A percentile compares a stretch with the other conserved stretches of the same genome.
These are phyloP conservation scores for Gyrodon lividus DNA, from an alignment of 768 basidiomycete species.

Conservation along the genomic window DNA sequence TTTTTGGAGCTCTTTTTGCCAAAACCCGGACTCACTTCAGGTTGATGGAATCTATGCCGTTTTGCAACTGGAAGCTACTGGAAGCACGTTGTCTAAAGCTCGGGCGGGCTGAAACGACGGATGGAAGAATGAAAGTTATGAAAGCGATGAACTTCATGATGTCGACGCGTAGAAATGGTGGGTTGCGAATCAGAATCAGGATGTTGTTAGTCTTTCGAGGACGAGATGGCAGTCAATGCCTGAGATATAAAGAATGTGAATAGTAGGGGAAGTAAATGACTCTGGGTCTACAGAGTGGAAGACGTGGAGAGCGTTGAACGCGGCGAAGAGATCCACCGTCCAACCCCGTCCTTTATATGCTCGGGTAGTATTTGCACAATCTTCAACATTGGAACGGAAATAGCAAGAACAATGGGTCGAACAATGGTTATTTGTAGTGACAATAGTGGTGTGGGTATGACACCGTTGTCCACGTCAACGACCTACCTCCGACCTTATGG, in stretches of 20 bases:
- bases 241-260: slow-evolving; percentile 9
- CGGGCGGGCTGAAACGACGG: slow-evolving; percentile 36
- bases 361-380: not conserved
- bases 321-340: not conserved
- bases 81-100: slow-evolving; percentile 30
- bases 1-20: not conserved
- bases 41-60: slow-evolving; percentile 42
- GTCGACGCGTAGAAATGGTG: slow-evolving; percentile 8
- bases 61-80: slow-evolving; percentile 32
- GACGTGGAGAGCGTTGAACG: not conserved
- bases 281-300: slow-evolving; percentile 23
- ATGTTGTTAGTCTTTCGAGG: slow-evolving; percentile 1
- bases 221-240: slow-evolving; percentile 27
- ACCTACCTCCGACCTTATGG: too few species aligned
- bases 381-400: not conserved
- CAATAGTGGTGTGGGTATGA: slow-evolving; percentile 6
- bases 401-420: slow-evolving; percentile 12
- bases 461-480: not conserved
- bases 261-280: slow-evolving; percentile 22
- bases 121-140: slow-evolving; percentile 29
- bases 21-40: slow-evolving; percentile 37
- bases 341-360: slow-evolving; percentile 17
- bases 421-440: too few species aligned
- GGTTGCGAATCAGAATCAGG: not conserved
- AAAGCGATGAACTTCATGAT: slow-evolving; percentile 41